Evolutionary conservation across 2,329 filamentous ascomycete genomes (phyloP), one percentile per base, ranked within the genome.

Genomic region (Sporothrix luriei): DNA sequence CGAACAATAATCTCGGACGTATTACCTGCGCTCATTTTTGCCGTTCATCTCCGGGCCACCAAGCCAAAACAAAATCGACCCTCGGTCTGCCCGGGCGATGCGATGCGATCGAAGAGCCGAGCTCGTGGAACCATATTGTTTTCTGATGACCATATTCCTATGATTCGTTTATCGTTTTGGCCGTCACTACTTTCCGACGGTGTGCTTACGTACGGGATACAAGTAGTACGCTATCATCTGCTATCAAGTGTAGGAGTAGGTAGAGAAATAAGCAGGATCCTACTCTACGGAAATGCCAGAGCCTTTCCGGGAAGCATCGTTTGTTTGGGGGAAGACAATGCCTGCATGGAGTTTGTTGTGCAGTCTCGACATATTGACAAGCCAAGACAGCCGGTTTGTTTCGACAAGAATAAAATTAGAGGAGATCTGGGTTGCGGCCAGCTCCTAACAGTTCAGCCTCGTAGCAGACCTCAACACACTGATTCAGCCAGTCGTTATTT

Each of bases 291-390:
- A 62, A 10, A 19, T 46, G 38, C 57, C 4, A 43, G 19, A 40
- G n/a, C 49, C 33, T 59, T 40, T 19, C 55, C 55, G 19, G n/a
- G n/a, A 21, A 24, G 40, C 55, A 43, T 61, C 9, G n/a, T n/a
- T 48, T 48, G 21, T 52, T 14, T 21, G 10, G 10, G 21, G 49
- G 14, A 52, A 52, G 49, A 24, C n/a, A 11, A 11, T 24, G 33
- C 33, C 33, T 33, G 33, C 7, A 33, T 33, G 6, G 5, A 33
- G 4, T 33, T 7, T 33, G 33, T 33, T 24, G 38, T 46, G 13
- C 38, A 62, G 57, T 21, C 57, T 62, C 57, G 57, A 21, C 57
- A 62, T 62, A 61, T 43, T 59, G 55, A 11, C 13, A 43, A 46
- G 57, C 2, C 7, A 10, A n/a, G 16, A 14, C 9, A 13, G 13